phyloP scores from a whole-genome alignment of 257 asterid genomes.

The Ilex aquifolium region DNA sequence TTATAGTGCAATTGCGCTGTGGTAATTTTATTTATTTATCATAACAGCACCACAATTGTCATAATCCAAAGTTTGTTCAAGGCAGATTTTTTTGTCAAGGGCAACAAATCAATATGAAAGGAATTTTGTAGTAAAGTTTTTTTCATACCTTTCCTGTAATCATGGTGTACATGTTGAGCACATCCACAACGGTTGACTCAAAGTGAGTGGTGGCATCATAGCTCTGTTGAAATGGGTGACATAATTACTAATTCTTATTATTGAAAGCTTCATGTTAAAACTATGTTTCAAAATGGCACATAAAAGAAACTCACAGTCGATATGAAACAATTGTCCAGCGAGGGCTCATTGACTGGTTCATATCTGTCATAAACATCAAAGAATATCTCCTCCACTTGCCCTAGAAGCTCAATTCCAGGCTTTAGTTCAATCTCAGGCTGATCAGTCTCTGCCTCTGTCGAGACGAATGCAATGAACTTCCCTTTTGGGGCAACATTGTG shows the following conservation, averaged over 20 bases:
- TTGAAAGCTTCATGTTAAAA: constrained; percentile 6
- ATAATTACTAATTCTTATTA: background rate
- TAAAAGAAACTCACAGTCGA: constrained; percentile 59
- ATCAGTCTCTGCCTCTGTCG: constrained; percentile 92
- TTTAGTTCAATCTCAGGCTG: constrained; percentile 82
- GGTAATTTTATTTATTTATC: too few species aligned
- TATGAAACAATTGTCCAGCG: constrained; percentile 85
- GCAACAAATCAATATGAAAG: background rate
- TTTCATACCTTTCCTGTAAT: constrained; percentile 60
- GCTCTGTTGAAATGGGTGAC: constrained; percentile 33
- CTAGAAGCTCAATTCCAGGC: constrained; percentile 89
- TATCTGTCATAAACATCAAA: constrained; percentile 80
- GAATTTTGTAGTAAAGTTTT: constrained; percentile 4
- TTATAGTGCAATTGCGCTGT: too few species aligned
- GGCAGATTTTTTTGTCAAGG: too few species aligned
- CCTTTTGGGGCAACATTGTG: constrained; percentile 99
- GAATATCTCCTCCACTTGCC: constrained; percentile 92
- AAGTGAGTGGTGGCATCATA: constrained; percentile 68
- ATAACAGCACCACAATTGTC: background rate
- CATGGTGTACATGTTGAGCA: constrained; percentile 55
- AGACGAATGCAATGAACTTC: constrained; percentile 87
- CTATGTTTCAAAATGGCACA: constrained; percentile 10
- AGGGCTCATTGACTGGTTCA: constrained; percentile 83
- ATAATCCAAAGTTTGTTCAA: too few species aligned
- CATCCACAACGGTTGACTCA: constrained; percentile 59